phyloP scores from a whole-genome alignment of 768 basidiomycete species.

The Coprinopsis cinerea region DNA sequence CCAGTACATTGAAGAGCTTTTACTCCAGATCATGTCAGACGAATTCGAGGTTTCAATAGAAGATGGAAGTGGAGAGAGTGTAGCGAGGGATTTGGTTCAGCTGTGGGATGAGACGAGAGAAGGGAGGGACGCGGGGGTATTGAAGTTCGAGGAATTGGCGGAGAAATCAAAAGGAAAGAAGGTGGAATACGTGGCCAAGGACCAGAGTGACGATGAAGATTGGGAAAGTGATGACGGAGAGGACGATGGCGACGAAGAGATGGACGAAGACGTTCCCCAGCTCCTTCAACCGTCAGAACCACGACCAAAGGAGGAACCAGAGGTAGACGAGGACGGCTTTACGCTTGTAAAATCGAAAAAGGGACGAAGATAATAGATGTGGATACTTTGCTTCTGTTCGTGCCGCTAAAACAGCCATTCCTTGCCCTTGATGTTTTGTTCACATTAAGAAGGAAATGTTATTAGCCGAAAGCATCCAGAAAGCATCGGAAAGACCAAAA shows the following conservation, averaged over 20 bases:
- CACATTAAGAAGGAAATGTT: too few species aligned
- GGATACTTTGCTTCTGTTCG: background rate
- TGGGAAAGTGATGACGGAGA: slow-evolving; percentile 39
- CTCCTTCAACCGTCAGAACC: slow-evolving; percentile 32
- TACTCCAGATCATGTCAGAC: slow-evolving; percentile 80
- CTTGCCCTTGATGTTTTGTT: too few species aligned
- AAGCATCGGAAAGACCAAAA: too few species aligned
- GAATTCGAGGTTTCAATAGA: slow-evolving; percentile 84
- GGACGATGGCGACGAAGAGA: slow-evolving; percentile 27
- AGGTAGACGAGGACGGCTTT: slow-evolving; percentile 64
- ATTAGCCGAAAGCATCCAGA: too few species aligned
- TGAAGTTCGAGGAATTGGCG: slow-evolving; percentile 58
- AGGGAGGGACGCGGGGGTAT: slow-evolving; percentile 45
- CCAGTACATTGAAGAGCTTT: slow-evolving; percentile 72
- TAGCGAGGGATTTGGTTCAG: slow-evolving; percentile 66
- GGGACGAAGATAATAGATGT: background rate
- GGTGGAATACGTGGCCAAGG: slow-evolving; percentile 33
- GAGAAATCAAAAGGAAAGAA: slow-evolving; percentile 54
- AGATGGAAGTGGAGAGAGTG: slow-evolving; percentile 72
- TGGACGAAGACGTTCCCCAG: slow-evolving; percentile 35
- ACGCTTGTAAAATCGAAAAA: background rate
- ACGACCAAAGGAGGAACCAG: slow-evolving; percentile 48
- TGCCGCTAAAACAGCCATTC: too few species aligned
- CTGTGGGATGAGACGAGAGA: slow-evolving; percentile 54
- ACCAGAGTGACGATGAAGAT: slow-evolving; percentile 36